Evolutionary conservation across 257 asterid genomes (phyloP), one percentile per base, ranked within the genome.

Genomic region (Anisodus acutangulus): DNA sequence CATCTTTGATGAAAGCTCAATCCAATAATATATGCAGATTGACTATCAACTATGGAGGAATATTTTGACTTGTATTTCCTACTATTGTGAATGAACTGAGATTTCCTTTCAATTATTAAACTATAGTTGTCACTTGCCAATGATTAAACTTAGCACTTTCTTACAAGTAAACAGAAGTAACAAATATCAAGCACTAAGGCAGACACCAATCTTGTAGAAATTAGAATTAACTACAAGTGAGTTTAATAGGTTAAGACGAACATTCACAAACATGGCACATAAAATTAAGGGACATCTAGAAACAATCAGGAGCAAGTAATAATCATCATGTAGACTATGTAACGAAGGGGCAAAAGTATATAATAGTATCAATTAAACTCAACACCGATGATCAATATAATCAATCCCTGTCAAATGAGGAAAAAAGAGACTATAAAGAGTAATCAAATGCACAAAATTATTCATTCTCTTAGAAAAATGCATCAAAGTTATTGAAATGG

Each of bases 11-110:
- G 64, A 78, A 78, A 53, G 82, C 82, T 53, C 64, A 78, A 53
- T 78, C 64, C 82, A 78, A 78, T 26, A 26, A 78, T 78, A 53
- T 78, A 53, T 78, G 64, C 82, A 3, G 31, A 78, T 53, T 78
- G 82, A 64, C 64, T 53, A 78, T 78, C 82, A 78, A 64, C 49
- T 53, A 26, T 78, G 31, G 82, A 78, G 26, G 82, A 78, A 31
- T 78, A 78, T 78, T 78, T 78, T 31, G 82, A 78, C 49, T 13
- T 35, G 49, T 78, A 78, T 53, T 26, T 53, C 26, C 62, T 49
- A 78, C 26, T 78, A 31, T 13, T 53, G 9, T n/a, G 31, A 31
- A 78, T 53, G 9, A 53, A 76, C 6, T 49, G 3, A 78, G 82
- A 53, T 26, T 78, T 78, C 16, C 64, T 53, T 78, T 54, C 31